These are phyloP conservation scores for Ustilago trichophora DNA, from an alignment of 1,284 basidiomycete genomes.

Conservation along the genomic window DNA sequence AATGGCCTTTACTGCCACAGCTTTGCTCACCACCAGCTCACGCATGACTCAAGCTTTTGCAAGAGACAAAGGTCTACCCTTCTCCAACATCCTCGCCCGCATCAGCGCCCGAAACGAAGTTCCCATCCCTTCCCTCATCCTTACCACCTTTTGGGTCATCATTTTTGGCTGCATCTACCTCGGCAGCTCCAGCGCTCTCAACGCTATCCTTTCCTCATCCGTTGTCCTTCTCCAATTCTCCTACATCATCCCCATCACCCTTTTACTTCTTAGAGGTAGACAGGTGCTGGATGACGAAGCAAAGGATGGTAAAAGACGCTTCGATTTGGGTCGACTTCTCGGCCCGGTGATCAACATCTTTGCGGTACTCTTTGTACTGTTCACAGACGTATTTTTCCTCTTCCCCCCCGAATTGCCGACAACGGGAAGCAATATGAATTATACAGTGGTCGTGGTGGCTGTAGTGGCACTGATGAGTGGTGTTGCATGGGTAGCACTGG, in stretches of 20 bases:
- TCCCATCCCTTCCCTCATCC: constrained; percentile 70
- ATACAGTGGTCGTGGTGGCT: constrained; percentile 64
- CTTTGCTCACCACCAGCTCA: constrained; percentile 71
- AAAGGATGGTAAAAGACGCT: background rate
- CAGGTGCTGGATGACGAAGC: constrained; percentile 60
- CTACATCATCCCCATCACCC: constrained; percentile 67
- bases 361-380: constrained; percentile 67
- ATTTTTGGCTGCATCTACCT: constrained; percentile 68
- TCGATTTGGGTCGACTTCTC: constrained; percentile 33
- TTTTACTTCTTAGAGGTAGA: constrained; percentile 68
- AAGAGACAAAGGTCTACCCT: constrained; percentile 75
- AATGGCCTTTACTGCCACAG: constrained; percentile 66
- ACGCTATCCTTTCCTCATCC: constrained; percentile 68
- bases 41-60: constrained; percentile 78
- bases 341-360: constrained; percentile 67
- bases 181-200: constrained; percentile 70
- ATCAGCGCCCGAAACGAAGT: constrained; percentile 68
- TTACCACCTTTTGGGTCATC: constrained; percentile 70
- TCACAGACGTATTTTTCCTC: constrained; percentile 70
- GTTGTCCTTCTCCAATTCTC: constrained; percentile 69
- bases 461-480: constrained; percentile 39
- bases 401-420: constrained; percentile 69
- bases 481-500: constrained; percentile 44
- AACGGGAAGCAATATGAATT: constrained; percentile 68
- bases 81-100: constrained; percentile 71